phyloP scores from a whole-genome alignment of 768 basidiomycete genomes.

The Albatrellus ellisii region DNA sequence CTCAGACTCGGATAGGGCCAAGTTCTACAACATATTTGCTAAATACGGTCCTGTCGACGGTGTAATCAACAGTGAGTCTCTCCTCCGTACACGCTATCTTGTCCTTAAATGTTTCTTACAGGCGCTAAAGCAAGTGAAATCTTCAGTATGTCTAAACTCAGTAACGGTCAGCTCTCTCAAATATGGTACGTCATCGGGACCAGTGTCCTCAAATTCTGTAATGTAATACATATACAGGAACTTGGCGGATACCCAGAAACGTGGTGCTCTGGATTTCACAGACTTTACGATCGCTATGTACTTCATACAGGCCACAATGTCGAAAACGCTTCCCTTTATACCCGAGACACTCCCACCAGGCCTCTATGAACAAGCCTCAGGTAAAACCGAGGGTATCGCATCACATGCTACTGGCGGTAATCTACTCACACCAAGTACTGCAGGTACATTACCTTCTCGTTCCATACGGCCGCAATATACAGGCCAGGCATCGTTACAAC shows the following conservation, averaged over 20 bases:
- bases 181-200: conserved; percentile 56
- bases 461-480: conserved; percentile 50
- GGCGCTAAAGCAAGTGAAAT: conserved; percentile 84
- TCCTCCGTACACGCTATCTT: background rate
- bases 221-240: conserved; percentile 38
- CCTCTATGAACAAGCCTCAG: conserved; percentile 68
- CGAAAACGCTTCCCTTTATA: conserved; percentile 54
- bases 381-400: conserved; percentile 22
- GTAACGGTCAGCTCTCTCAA: conserved; percentile 76
- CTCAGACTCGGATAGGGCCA: conserved; percentile 68
- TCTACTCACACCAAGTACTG: conserved; percentile 42
- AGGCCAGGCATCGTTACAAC: conserved; percentile 28
- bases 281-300: conserved; percentile 97
- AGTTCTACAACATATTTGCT: conserved; percentile 72
- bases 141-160: conserved; percentile 83
- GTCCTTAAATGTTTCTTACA: conserved; percentile 15
- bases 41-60: conserved; percentile 63
- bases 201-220: background rate
- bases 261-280: conserved; percentile 75
- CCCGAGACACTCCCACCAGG: conserved; percentile 70
- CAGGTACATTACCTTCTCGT: conserved; percentile 25
- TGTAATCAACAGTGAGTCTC: conserved; percentile 52
- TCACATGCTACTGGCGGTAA: conserved; percentile 47
- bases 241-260: conserved; percentile 88
- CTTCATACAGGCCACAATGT: conserved; percentile 89